Evolutionary conservation across 495 filamentous ascomycete genomes (phyloP), one percentile per base, ranked within the genome.

Genomic region (Oidiodendron maius): DNA sequence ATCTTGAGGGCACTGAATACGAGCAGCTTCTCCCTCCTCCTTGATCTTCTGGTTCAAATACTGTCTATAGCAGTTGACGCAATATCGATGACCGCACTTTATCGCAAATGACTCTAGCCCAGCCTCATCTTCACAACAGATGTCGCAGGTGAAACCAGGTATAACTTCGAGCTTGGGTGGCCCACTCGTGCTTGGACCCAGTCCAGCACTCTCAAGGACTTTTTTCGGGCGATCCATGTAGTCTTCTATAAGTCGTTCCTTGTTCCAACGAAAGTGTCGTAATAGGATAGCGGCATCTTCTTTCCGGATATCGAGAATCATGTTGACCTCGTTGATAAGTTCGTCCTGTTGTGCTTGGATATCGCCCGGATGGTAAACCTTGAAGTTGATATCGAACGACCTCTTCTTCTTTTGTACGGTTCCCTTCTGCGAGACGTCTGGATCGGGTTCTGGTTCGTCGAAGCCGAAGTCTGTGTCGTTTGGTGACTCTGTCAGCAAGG

Each of bases 21-120:
- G 79, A 22, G 90, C 89, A 0, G 93, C 90, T 62, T 98, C 93
- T 26, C 93, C 93, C 61, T 98, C 93, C 43, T 87, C 89, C 48
- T 83, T 83, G 55, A 98, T 95, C 70, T 98, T 98, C 51, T 93
- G 88, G 2, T 69, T 69, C 4, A 98, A 71, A 58, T 98, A 98
- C 35, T 95, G 89, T 26, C 82, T 74, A 62, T 96, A 98, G 67
- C 93, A 98, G 58, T 89, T 79, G 24, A 88, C 84, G 51, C 93
- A 98, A 60, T 93, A 97, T n/a, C 94, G 78, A 66, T 98, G 93
- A 0, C 83, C 87, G 64, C 93, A 98, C 52, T 87, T 94, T 80
- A 98, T 90, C 4, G 93, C 87, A 62, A 96, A 97, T 16, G 87
- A 90, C 58, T 89, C 67, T n/a, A 96, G 65, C 0, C 81, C 82